Evolutionary conservation across 805 yeast species (phyloP).

Genomic region (Suhomyces faveliae): DNA sequence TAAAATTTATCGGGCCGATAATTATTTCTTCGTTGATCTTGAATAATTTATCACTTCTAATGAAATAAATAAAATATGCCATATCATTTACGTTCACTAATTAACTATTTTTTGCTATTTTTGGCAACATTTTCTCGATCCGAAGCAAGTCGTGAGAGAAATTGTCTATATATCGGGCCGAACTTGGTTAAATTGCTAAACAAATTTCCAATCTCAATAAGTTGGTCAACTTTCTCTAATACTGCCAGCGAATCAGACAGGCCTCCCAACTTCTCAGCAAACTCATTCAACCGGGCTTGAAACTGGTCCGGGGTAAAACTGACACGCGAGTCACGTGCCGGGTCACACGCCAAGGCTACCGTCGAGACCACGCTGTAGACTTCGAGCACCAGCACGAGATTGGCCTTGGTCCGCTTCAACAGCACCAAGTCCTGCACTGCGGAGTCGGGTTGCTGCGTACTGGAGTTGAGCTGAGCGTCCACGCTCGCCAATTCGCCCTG

Average conservation of each 20-base stretch:
- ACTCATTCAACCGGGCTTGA: constrained; percentile 20
- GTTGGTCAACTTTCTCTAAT: constrained; percentile 43
- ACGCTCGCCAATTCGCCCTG: constrained; percentile 28
- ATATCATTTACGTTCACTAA: too few species aligned
- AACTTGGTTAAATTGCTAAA: constrained; percentile 54
- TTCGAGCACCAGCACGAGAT: constrained; percentile 46
- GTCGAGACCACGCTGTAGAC: constrained; percentile 35
- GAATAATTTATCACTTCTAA: too few species aligned
- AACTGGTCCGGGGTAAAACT: constrained; percentile 16
- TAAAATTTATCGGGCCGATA: too few species aligned
- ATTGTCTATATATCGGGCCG: constrained; percentile 48
- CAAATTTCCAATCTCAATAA: constrained; percentile 49
- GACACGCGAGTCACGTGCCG: background rate
- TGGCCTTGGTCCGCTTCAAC: constrained; percentile 44
- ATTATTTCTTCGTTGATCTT: too few species aligned
- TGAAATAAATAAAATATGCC: too few species aligned
- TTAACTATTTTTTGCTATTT: background rate
- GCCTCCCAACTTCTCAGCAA: constrained; percentile 40
- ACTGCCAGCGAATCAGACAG: constrained; percentile 33
- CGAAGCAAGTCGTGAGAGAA: constrained; percentile 46
- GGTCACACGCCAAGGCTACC: background rate
- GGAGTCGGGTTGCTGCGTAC: constrained; percentile 10
- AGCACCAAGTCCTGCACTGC: constrained; percentile 39
- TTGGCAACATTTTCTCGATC: constrained; percentile 18
- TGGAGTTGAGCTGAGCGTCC: constrained; percentile 10